Conservation (phyloP, 306 rosid species). For the Begonia fuchsioides region DNA sequence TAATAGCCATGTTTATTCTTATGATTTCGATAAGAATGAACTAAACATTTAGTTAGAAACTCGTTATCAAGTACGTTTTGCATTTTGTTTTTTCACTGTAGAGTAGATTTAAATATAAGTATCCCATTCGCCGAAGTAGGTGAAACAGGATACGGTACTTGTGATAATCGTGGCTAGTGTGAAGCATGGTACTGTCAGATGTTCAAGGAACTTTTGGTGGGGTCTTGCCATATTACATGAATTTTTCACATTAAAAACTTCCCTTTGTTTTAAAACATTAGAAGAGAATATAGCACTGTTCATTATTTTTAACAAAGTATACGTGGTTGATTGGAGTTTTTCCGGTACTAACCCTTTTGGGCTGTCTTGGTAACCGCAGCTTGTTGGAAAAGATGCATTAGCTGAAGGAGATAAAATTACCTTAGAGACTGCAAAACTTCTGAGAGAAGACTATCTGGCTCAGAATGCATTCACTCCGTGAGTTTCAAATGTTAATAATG, state of each 20-base stretch:
- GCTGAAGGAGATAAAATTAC: conserved; percentile 98
- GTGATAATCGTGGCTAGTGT: too few species aligned
- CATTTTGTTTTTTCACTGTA: background rate
- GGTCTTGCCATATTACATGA: background rate
- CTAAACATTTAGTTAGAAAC: too few species aligned
- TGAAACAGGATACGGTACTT: too few species aligned
- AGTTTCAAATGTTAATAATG: conserved; percentile 9
- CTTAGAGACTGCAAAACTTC: conserved; percentile 92
- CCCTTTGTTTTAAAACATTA: background rate
- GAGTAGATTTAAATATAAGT: background rate
- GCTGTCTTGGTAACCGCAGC: conserved; percentile 35
- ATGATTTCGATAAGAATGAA: too few species aligned
- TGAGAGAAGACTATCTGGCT: conserved; percentile 99
- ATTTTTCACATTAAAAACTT: background rate
- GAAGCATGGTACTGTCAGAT: too few species aligned
- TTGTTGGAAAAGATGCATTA: conserved; percentile 97
- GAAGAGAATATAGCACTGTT: background rate
- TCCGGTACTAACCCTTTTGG: background rate
- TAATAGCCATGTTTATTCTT: too few species aligned
- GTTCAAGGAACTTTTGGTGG: background rate
- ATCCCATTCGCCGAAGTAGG: too few species aligned
- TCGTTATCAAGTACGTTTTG: conserved; percentile 57
- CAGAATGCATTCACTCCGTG: conserved; percentile 99
- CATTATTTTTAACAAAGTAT: too few species aligned
- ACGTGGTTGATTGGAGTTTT: too few species aligned